A percentile compares a stretch with the other conserved stretches of the same genome.
phyloP scores from a whole-genome alignment of 129 eudicot genomes.

The Helianthus tuberosus region DNA sequence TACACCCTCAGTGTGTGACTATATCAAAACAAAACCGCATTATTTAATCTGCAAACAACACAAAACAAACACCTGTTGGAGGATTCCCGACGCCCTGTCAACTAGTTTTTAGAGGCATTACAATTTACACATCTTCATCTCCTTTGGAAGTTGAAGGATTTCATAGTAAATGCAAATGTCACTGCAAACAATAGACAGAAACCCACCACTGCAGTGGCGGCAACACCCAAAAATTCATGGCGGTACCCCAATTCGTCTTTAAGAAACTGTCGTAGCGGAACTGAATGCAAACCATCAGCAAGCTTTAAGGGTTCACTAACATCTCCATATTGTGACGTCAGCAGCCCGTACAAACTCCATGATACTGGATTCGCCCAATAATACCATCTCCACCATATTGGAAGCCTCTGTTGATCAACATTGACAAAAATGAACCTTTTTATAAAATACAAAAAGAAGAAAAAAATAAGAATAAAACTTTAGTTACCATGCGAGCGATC shows the following conservation, averaged over 20 bases:
- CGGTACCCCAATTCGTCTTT: constrained; percentile 68
- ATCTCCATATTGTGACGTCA: constrained; percentile 81
- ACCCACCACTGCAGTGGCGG: too few species aligned
- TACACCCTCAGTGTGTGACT: too few species aligned
- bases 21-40: too few species aligned
- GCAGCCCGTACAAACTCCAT: constrained; percentile 91
- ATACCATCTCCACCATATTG: constrained; percentile 97
- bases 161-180: too few species aligned
- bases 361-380: constrained; percentile 94
- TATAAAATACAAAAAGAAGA: not conserved
- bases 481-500: constrained; percentile 66
- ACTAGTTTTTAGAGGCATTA: too few species aligned
- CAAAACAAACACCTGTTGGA: too few species aligned
- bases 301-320: constrained; percentile 55
- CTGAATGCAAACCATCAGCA: constrained; percentile 56
- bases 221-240: constrained; percentile 60
- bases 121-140: too few species aligned
- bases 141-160: too few species aligned
- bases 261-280: constrained; percentile 57
- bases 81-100: too few species aligned
- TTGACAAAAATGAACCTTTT: not conserved
- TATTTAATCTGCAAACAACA: too few species aligned
- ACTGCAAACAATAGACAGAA: too few species aligned
- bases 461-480: not conserved
- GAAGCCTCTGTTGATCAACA: constrained; percentile 61